These are phyloP conservation scores for Taphrina pruni DNA, from an alignment of 1,139 yeast species.

Conservation along the genomic window DNA sequence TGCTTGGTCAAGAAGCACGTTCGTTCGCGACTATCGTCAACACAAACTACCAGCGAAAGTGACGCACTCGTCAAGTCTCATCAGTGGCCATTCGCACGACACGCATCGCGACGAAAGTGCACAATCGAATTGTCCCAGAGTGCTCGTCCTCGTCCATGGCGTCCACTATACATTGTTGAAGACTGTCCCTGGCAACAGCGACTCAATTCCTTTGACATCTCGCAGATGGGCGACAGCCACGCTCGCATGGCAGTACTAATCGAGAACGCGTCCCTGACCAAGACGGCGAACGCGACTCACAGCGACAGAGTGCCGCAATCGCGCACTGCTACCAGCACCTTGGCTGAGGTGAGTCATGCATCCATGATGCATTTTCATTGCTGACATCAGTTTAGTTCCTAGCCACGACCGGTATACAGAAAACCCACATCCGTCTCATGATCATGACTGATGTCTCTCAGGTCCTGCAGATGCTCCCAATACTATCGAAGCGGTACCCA, in stretches of 20 bases:
- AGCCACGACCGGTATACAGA: slow-evolving; percentile 15
- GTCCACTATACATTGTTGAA: too few species aligned
- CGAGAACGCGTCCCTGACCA: slow-evolving; percentile 5
- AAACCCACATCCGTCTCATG: neutral
- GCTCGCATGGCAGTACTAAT: slow-evolving; percentile 11
- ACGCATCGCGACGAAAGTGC: too few species aligned
- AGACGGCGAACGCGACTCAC: neutral
- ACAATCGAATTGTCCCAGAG: neutral
- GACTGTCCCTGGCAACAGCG: neutral
- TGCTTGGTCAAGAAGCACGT: too few species aligned
- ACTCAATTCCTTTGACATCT: neutral
- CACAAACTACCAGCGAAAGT: too few species aligned
- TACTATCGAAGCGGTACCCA: neutral
- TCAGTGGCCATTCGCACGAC: too few species aligned
- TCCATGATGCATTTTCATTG: too few species aligned
- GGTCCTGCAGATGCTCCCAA: slow-evolving; percentile 14
- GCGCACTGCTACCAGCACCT: slow-evolving; percentile 13
- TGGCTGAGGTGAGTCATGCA: slow-evolving; percentile 11
- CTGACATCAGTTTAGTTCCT: slow-evolving; percentile 4
- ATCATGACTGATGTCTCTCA: neutral
- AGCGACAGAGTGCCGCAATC: neutral
- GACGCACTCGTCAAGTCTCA: too few species aligned
- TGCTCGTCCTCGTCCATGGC: too few species aligned
- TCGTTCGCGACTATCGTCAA: too few species aligned
- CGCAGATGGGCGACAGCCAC: slow-evolving; percentile 16